Percentiles rank a stretch among this genome's conserved stretches.
phyloP scores from a whole-genome alignment of 2,329 filamentous ascomycete species.

The Aulographum hederae region DNA sequence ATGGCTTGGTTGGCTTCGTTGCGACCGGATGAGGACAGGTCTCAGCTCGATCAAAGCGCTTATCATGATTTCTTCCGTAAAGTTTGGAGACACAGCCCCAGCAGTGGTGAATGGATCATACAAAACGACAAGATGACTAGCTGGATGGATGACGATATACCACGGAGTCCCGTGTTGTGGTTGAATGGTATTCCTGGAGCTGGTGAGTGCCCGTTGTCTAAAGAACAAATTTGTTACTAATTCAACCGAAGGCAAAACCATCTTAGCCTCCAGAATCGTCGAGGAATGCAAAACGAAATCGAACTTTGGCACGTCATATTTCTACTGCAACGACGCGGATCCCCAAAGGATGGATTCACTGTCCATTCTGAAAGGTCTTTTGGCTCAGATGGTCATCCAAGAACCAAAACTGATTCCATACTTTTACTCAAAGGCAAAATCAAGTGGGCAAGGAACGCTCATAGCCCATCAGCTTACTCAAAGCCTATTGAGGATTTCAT shows the following conservation, averaged over 20 bases:
- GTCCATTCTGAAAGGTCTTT: conserved; percentile 14
- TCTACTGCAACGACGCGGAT: conserved; percentile 22
- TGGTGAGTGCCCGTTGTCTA: no score
- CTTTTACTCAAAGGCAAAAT: conserved; percentile 12
- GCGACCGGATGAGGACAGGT: neutral
- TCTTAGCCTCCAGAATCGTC: conserved; percentile 22
- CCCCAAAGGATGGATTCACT: conserved; percentile 11
- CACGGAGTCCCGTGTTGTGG: conserved; percentile 15
- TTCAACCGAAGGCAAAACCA: conserved; percentile 19
- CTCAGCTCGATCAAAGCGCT: neutral
- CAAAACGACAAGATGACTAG: neutral
- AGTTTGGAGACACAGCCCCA: neutral
- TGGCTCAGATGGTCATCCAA: conserved; percentile 15
- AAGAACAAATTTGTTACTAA: no score
- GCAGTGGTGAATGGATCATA: neutral
- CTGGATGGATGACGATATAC: conserved; percentile 1
- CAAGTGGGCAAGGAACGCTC: conserved; percentile 12
- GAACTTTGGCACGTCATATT: conserved; percentile 15
- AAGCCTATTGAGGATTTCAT: no score
- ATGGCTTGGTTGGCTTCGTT: neutral
- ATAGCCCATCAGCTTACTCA: conserved; percentile 6
- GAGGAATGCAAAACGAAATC: conserved; percentile 11
- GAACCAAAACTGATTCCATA: conserved; percentile 13
- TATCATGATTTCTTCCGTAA: neutral
- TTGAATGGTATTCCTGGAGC: conserved; percentile 22